Conservation (phyloP, 441 rosid genomes). For the Lagerstroemia fauriei region DNA sequence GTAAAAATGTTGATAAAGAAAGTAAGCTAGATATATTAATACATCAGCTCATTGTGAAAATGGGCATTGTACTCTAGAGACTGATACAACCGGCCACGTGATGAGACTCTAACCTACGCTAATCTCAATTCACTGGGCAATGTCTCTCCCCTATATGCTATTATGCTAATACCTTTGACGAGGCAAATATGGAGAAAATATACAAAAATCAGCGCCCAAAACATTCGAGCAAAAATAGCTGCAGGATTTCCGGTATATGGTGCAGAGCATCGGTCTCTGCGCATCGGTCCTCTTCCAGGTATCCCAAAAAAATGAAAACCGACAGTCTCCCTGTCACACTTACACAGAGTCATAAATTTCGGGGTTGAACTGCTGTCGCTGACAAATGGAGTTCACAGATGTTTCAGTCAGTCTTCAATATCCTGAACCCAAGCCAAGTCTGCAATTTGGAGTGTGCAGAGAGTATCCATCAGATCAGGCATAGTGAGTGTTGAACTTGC, state of each 20-base stretch:
- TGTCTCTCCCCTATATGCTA: neutral
- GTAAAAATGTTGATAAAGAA: no score
- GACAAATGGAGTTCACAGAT: neutral
- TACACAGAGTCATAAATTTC: neutral
- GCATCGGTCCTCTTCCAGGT: neutral
- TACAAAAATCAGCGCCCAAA: neutral
- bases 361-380: neutral
- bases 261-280: neutral
- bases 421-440: conserved; percentile 96
- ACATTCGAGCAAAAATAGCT: neutral
- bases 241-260: neutral
- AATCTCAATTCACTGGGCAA: neutral
- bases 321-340: neutral
- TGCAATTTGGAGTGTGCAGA: conserved; percentile 34
- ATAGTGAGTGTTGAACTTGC: neutral
- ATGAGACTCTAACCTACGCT: neutral
- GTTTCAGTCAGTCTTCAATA: conserved; percentile 48
- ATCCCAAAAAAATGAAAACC: neutral
- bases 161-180: neutral
- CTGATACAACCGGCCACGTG: neutral
- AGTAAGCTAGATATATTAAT: neutral
- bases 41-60: neutral
- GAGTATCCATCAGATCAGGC: neutral
- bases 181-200: neutral
- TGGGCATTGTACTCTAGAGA: neutral